phyloP scores from a whole-genome alignment of 164 flowering plant species.

The Berberis vulgaris region DNA sequence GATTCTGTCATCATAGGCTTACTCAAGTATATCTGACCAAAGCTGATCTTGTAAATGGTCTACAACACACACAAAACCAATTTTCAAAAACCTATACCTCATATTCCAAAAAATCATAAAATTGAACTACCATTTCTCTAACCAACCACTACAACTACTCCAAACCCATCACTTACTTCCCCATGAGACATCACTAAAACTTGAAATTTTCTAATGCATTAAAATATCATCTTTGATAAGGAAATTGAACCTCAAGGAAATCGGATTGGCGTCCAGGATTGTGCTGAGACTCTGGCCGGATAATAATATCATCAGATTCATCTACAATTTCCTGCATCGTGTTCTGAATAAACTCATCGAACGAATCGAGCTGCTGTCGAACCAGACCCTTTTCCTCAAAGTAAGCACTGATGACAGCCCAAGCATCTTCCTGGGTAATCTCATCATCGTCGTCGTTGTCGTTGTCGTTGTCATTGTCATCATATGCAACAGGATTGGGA shows the following conservation, averaged over 20 bases:
- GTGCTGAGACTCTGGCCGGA: constrained; percentile 98
- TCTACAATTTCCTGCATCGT: constrained; percentile 99
- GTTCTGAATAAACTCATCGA: constrained; percentile 97
- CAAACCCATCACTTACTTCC: no score
- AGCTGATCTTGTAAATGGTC: constrained; percentile 92
- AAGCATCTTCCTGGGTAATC: constrained; percentile 96
- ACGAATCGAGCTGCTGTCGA: constrained; percentile 90
- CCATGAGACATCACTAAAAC: no score
- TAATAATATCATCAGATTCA: constrained; percentile 89
- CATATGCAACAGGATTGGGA: no score
- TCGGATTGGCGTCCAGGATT: constrained; percentile 92
- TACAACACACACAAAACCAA: constrained; percentile 27
- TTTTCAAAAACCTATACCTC: not conserved
- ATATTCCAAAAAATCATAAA: no score
- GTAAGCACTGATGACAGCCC: constrained; percentile 94
- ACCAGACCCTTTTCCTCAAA: constrained; percentile 97
- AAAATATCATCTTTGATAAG: no score
- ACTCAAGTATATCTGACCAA: constrained; percentile 93
- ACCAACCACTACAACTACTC: no score
- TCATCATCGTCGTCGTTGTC: constrained; percentile 77
- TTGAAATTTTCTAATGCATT: no score
- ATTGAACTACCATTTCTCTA: no score
- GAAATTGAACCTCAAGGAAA: constrained; percentile 53
- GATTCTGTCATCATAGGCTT: constrained; percentile 99
- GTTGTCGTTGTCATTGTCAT: no score